A percentile compares a stretch with the other conserved stretches of the same genome.
phyloP scores from a whole-genome alignment of 2,329 filamentous ascomycete species.

The Cladosporium sp. region DNA sequence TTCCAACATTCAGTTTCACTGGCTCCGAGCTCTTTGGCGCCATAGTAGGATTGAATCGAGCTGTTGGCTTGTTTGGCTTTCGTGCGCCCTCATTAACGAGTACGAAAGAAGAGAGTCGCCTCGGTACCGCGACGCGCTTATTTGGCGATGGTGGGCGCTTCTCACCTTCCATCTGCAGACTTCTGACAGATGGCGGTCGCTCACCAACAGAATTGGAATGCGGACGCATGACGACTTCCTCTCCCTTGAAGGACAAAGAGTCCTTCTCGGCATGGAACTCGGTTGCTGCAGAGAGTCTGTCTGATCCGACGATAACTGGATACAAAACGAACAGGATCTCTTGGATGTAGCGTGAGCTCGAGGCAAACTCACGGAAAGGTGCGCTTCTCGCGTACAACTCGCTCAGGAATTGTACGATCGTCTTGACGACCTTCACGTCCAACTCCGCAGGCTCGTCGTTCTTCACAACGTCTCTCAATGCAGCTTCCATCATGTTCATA shows the following conservation, averaged over 20 bases:
- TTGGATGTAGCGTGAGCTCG: conserved; percentile 75
- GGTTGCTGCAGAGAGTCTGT: conserved; percentile 75
- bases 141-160: conserved; percentile 30
- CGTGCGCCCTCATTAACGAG: conserved; percentile 70
- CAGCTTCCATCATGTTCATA: conserved; percentile 80
- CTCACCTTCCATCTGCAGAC: conserved; percentile 53
- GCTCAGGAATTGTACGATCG: conserved; percentile 72
- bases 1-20: conserved; percentile 51
- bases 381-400: conserved; percentile 73
- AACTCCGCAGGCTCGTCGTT: conserved; percentile 44
- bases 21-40: conserved; percentile 52
- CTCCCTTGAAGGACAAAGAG: conserved; percentile 76
- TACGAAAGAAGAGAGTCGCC: conserved; percentile 85
- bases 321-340: conserved; percentile 76
- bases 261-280: conserved; percentile 84
- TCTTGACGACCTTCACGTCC: conserved; percentile 65
- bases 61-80: conserved; percentile 54
- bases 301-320: conserved; percentile 80
- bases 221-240: conserved; percentile 77
- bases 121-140: conserved; percentile 58
- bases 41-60: conserved; percentile 61
- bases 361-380: conserved; percentile 77
- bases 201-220: conserved; percentile 58
- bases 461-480: conserved; percentile 66
- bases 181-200: conserved; percentile 66